Base-by-base conservation (phyloP, 257 asterid genomes). In the Solanum acaule region DNA sequence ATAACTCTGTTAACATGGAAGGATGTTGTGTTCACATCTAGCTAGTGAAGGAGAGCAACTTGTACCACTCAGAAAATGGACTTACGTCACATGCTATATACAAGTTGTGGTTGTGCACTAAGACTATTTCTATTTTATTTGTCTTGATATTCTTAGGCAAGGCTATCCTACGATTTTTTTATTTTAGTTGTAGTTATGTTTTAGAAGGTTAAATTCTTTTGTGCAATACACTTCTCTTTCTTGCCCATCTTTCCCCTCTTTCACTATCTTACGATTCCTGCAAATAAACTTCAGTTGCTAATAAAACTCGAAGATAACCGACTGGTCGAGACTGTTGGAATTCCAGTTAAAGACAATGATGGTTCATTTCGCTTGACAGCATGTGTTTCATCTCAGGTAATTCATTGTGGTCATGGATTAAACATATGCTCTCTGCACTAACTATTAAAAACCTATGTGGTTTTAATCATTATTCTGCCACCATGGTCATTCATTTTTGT, bases 291-390 rank as follows among this genome's bases (percentile, higher is more conserved):
- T 90, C 95, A 97, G 99, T 91, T 97, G 92, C 93, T 97, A 75
- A 52, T 96, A 82, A 92, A 96, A 91, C 89, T 96, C 88, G 98
- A 92, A 83, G 98, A 97, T 89, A 95, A 93, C 88, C 92, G 95
- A 89, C 90, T 97, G 91, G 99, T 97, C 85, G 99, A 97, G 91
- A 97, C 98, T 84, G 99, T 97, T 88, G 99, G 99, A 85, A 97
- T 97, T 84, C 99, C 98, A 77, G 96, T 92, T 86, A 91, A 90
- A 82, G 96, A 92, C 89, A 92, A 86, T 81, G 92, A 91, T 90
- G 98, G 98, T 86, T 95, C 98, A 78, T 87, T 68, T 78, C 96
- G 99, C 87, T 91, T 97, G 90, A 97, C 99, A 85, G 99, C 98
- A 68, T 97, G 99, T 91, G 96, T 97, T 85, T 97, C 98, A 71